Conservation (phyloP, 2,329 filamentous ascomycete genomes). For the Furcasterigmium sp. region DNA sequence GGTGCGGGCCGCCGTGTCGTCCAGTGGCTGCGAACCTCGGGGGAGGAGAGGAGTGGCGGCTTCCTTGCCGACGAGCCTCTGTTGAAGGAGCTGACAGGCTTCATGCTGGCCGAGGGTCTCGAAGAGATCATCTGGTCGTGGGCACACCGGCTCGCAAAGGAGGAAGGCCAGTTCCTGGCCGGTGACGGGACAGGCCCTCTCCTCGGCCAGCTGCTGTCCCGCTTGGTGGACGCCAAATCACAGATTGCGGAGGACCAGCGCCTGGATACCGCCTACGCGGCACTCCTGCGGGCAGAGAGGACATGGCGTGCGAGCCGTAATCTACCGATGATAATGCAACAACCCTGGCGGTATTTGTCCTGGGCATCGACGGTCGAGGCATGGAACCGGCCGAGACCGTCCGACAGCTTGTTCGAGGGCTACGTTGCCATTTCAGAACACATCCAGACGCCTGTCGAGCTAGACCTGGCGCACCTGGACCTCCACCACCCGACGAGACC, state of each 20-base stretch:
- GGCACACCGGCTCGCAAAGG: slow-evolving; percentile 20
- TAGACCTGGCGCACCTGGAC: slow-evolving; percentile 46
- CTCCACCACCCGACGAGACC: slow-evolving; percentile 50
- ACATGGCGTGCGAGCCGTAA: slow-evolving; percentile 30
- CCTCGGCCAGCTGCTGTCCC: slow-evolving; percentile 23
- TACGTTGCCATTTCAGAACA: slow-evolving; percentile 43
- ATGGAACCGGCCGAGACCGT: slow-evolving; percentile 37
- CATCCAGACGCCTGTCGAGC: slow-evolving; percentile 25
- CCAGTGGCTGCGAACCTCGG: slow-evolving; percentile 48
- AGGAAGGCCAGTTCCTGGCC: slow-evolving; percentile 8
- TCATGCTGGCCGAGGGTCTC: slow-evolving; percentile 46
- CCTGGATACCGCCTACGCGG: slow-evolving; percentile 44
- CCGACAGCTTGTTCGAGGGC: slow-evolving; percentile 43
- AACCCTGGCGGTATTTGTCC: slow-evolving; percentile 42
- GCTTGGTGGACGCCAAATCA: slow-evolving; percentile 37
- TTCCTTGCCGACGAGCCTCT: slow-evolving; percentile 38
- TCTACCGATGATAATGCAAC: slow-evolving; percentile 29
- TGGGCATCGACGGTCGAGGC: slow-evolving; percentile 48
- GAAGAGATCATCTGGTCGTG: slow-evolving; percentile 49
- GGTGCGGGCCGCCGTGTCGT: slow-evolving; percentile 43
- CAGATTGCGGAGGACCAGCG: slow-evolving; percentile 25
- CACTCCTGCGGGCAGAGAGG: slow-evolving; percentile 40
- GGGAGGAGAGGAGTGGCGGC: slow-evolving; percentile 36
- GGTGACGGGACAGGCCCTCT: slow-evolving; percentile 3
- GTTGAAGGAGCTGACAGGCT: slow-evolving; percentile 36